phyloP scores from a whole-genome alignment of 2,329 filamentous ascomycete genomes.

The Arthroderma sp. region DNA sequence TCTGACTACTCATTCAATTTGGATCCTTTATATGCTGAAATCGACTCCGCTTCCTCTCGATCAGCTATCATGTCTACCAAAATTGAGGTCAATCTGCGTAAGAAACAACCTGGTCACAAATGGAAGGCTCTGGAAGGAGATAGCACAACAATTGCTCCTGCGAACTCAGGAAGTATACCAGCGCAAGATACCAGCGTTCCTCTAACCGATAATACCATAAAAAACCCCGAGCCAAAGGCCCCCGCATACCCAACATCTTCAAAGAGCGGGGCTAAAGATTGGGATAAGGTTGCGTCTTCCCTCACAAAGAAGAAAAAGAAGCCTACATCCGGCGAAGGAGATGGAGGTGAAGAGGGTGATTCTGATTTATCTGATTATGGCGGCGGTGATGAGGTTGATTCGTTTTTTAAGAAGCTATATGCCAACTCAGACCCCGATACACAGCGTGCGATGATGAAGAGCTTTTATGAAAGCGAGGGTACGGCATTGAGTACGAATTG shows the following conservation, averaged over 20 bases:
- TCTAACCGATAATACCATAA: no score
- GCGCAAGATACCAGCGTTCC: constrained; percentile 6
- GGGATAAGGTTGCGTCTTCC: constrained; percentile 61
- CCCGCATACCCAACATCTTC: constrained; percentile 80
- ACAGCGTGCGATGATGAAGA: constrained; percentile 93
- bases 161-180: constrained; percentile 4
- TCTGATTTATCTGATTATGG: constrained; percentile 38
- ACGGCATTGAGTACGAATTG: constrained; percentile 88
- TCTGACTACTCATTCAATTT: constrained; percentile 49
- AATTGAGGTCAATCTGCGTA: constrained; percentile 62
- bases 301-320: constrained; percentile 26
- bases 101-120: constrained; percentile 50
- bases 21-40: constrained; percentile 52
- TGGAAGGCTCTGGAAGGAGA: constrained; percentile 49
- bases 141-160: constrained; percentile 11
- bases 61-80: constrained; percentile 61
- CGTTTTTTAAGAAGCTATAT: constrained; percentile 86
- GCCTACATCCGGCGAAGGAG: constrained; percentile 24
- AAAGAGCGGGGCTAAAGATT: constrained; percentile 70
- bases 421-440: constrained; percentile 63
- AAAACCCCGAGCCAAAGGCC: constrained; percentile 15
- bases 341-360: constrained; percentile 36
- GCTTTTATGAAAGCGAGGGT: constrained; percentile 84
- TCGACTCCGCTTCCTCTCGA: constrained; percentile 49
- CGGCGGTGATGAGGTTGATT: constrained; percentile 52